Base-by-base conservation (phyloP, 257 asterid species). In the Buddleja alternifolia region DNA sequence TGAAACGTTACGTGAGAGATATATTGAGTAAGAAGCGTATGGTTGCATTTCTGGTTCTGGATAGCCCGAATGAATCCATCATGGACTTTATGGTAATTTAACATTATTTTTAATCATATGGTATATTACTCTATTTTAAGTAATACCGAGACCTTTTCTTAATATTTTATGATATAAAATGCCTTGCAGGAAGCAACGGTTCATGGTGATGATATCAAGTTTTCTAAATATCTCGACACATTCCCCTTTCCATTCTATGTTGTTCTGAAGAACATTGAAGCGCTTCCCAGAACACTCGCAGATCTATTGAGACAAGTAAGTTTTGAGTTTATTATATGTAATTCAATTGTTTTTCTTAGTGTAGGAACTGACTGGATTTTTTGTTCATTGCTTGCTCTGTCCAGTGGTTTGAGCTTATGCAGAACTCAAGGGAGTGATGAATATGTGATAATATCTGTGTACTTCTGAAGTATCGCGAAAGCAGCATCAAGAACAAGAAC, bases 381-480 rank as follows among this genome's bases (percentile, higher is more conserved):
- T 19, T 71, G 24, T 61, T 10, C 16, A n/a, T 71, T 46, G 39
- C 44, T 65, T 64, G 16, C 29, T 61, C 8, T 17, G 2, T 50
- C 20, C 90, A 93, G 99, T 93, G 97, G 99, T 93, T 93, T 66
- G 99, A 90, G 85, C 96, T 93, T 51, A 93, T 90, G 97, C 97
- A 84, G 68, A 21, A 80, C 55, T 77, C 89, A 1, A 84, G 75
- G 77, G 85, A 85, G 59, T 86, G 61, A 76, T 16, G 32, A 29
- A 51, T 21, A 21, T 32, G 46, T 20, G 10, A 0, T 14, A 44
- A 7, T 61, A 39, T 47, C n/a, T n/a, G n/a, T n/a, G n/a, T n/a
- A n/a, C n/a, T n/a, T n/a, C n/a, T n/a, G n/a, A n/a, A n/a, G n/a
- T n/a, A n/a, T n/a, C n/a, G n/a, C n/a, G n/a, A n/a, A n/a, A n/a